A percentile compares a stretch with the other conserved stretches of the same genome.
phyloP scores from a whole-genome alignment of 441 rosid genomes.

The Pelargonium cotyledonis region DNA sequence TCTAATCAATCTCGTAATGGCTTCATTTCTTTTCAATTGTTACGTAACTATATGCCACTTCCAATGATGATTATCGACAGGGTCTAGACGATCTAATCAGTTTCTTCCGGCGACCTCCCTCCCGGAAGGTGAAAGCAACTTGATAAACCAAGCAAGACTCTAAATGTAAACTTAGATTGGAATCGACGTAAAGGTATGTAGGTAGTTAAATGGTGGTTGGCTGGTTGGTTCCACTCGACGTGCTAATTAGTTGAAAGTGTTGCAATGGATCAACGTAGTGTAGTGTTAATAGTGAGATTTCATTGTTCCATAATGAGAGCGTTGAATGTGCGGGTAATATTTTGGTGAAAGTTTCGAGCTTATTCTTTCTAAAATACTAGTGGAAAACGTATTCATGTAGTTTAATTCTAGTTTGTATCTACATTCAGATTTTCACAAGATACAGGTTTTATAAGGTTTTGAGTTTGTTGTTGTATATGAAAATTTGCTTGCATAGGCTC shows the following conservation, averaged over 20 bases:
- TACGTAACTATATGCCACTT: not conserved
- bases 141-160: conserved; percentile 26
- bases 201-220: not conserved
- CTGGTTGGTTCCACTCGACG: not conserved
- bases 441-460: too few species aligned
- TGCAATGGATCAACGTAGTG: not conserved
- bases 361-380: not conserved
- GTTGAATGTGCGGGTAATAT: not conserved
- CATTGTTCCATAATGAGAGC: too few species aligned
- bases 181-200: not conserved
- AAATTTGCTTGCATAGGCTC: too few species aligned
- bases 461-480: too few species aligned
- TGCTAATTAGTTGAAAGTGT: not conserved
- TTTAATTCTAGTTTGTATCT: not conserved
- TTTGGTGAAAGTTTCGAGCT: not conserved
- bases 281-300: not conserved
- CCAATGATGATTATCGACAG: conserved; percentile 29
- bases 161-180: conserved; percentile 7
- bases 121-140: conserved; percentile 75
- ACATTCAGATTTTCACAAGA: too few species aligned
- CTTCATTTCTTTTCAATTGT: not conserved
- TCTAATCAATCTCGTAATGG: not conserved
- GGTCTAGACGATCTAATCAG: conserved; percentile 95
- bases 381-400: not conserved
- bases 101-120: conserved; percentile 83